A percentile compares a stretch with the other conserved stretches of the same genome.
Conservation (phyloP, 106 monocot species). For the Triglochin maritima region DNA sequence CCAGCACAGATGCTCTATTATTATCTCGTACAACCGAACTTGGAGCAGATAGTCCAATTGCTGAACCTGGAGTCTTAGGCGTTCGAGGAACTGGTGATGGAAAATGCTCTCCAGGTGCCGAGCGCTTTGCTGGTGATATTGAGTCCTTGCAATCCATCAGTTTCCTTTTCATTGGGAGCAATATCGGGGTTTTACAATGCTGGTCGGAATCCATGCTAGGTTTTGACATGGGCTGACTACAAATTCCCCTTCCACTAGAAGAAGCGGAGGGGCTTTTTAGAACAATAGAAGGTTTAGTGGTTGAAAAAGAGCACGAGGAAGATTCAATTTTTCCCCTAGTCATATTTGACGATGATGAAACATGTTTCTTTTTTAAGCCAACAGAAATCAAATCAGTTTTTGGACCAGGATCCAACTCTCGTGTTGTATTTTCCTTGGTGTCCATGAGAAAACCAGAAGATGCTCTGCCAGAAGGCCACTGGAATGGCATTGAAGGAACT, state of each 20-base stretch:
- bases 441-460: conserved; percentile 47
- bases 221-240: conserved; percentile 14
- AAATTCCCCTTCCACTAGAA: conserved; percentile 6
- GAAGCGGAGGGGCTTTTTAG: conserved; percentile 16
- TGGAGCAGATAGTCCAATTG: neutral
- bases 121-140: conserved; percentile 38
- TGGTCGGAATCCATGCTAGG: conserved; percentile 25
- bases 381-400: conserved; percentile 22
- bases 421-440: conserved; percentile 9
- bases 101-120: conserved; percentile 24
- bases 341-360: conserved; percentile 33
- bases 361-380: conserved; percentile 44
- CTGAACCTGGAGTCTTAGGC: conserved; percentile 31
- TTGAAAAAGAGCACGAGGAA: conserved; percentile 9
- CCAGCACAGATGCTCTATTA: conserved; percentile 13
- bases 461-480: conserved; percentile 71
- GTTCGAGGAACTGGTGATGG: conserved; percentile 38
- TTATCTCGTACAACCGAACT: conserved; percentile 16
- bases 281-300: conserved; percentile 10
- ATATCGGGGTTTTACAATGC: conserved; percentile 44
- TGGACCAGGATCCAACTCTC: conserved; percentile 29
- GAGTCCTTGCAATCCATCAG: conserved; percentile 48
- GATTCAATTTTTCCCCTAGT: conserved; percentile 20
- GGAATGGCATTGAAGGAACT: conserved; percentile 22
- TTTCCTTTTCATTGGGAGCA: conserved; percentile 81